Percentiles rank a stretch among this genome's conserved stretches.
Conservation (phyloP, 2,329 filamentous ascomycete genomes). For the Paecilomyces niveus region DNA sequence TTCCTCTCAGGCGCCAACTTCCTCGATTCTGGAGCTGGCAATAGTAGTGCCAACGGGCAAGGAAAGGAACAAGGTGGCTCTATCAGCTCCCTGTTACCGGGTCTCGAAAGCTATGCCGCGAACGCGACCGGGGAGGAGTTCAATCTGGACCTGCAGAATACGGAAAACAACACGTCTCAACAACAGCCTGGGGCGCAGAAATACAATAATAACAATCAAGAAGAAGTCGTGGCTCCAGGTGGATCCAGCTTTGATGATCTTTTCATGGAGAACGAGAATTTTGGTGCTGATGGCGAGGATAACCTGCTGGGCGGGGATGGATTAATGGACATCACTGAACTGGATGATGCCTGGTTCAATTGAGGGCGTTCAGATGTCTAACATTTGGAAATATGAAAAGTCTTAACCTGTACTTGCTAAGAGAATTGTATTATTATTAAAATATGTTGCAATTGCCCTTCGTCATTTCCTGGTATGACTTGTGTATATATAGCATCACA, state of each 20-base stretch:
- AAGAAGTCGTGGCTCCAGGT: constrained; percentile 31
- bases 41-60: constrained; percentile 8
- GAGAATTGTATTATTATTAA: not conserved
- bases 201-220: constrained; percentile 14
- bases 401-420: not conserved
- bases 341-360: constrained; percentile 36
- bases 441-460: too few species aligned
- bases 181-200: constrained; percentile 6
- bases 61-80: constrained; percentile 11
- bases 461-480: too few species aligned
- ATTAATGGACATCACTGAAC: constrained; percentile 32
- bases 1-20: constrained; percentile 29
- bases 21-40: constrained; percentile 11
- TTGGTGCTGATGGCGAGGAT: constrained; percentile 26
- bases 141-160: constrained; percentile 28
- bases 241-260: constrained; percentile 40
- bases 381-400: not conserved
- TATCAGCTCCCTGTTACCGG: constrained; percentile 21
- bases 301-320: constrained; percentile 28
- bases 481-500: too few species aligned
- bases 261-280: constrained; percentile 34
- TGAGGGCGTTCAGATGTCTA: constrained; percentile 7
- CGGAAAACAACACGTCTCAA: constrained; percentile 13
- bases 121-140: constrained; percentile 28
- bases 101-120: constrained; percentile 23